Percentiles rank a stretch among this genome's conserved stretches.
phyloP scores from a whole-genome alignment of 129 eudicot species.

The Flaveria robusta region DNA sequence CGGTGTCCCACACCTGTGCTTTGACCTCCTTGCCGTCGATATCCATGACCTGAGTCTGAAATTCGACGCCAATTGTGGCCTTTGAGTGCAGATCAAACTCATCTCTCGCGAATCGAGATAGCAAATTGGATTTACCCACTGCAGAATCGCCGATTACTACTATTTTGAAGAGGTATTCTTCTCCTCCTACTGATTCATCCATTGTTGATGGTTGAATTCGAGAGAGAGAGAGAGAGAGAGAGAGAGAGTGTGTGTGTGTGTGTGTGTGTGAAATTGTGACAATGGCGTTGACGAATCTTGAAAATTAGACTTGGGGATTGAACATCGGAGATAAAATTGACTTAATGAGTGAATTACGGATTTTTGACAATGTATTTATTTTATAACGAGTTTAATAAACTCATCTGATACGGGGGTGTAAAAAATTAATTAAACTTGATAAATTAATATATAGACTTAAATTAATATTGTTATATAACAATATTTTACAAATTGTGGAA shows the following conservation, averaged over 20 bases:
- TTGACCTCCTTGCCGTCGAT: slow-evolving; percentile 84
- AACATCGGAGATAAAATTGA: slow-evolving; percentile 3
- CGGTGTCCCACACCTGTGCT: slow-evolving; percentile 98
- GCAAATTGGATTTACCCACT: slow-evolving; percentile 73
- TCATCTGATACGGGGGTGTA: too few relatives aligned
- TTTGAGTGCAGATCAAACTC: slow-evolving; percentile 85
- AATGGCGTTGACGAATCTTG: slow-evolving; percentile 29
- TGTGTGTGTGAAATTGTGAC: background rate
- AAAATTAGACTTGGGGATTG: slow-evolving; percentile 27
- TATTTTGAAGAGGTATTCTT: slow-evolving; percentile 88
- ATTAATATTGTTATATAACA: too few relatives aligned
- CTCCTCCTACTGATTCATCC: slow-evolving; percentile 60
- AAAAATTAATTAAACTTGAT: too few relatives aligned
- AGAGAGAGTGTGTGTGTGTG: background rate
- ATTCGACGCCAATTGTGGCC: slow-evolving; percentile 95
- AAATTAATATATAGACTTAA: too few relatives aligned
- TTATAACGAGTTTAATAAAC: too few relatives aligned
- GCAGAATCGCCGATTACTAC: slow-evolving; percentile 96
- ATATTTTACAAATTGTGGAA: too few relatives aligned
- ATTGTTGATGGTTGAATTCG: background rate
- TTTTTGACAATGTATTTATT: too few relatives aligned
- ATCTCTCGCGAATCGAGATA: slow-evolving; percentile 72
- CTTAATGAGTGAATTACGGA: slow-evolving; percentile 48
- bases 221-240: background rate
- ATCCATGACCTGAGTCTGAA: slow-evolving; percentile 82